These are phyloP conservation scores for Eucalyptus cloeziana DNA, from an alignment of 345 rosid species.

Conservation along the genomic window DNA sequence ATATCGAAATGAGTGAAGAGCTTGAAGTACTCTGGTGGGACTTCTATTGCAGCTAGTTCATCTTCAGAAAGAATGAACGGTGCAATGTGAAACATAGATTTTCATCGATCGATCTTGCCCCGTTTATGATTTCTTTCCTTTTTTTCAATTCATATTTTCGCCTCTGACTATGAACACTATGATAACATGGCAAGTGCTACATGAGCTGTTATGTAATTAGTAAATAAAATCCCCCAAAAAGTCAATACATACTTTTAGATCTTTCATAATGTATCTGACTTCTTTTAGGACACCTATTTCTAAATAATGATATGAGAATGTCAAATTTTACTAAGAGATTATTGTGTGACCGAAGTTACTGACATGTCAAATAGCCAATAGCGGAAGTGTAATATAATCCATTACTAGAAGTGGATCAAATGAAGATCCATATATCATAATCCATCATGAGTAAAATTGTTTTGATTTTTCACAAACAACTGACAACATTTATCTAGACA, in stretches of 20 bases:
- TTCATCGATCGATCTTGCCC: neutral
- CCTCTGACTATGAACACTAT: neutral
- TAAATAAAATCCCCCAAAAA: neutral
- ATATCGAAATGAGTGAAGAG: neutral
- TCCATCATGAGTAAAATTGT: neutral
- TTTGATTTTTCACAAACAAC: neutral
- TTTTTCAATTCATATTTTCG: neutral
- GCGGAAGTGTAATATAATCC: neutral
- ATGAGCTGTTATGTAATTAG: neutral
- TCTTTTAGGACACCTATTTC: neutral
- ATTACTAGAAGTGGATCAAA: neutral
- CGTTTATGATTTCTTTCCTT: neutral
- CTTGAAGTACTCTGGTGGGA: neutral
- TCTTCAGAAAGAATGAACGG: neutral
- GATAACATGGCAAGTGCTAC: neutral
- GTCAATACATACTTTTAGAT: neutral
- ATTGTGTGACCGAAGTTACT: neutral
- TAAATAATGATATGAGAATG: neutral
- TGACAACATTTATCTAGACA: neutral
- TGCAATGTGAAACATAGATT: neutral
- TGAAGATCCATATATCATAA: neutral
- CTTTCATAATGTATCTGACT: neutral
- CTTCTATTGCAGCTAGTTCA: neutral
- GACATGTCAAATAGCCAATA: neutral
- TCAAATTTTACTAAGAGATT: neutral